Conservation (phyloP, 257 asterid genomes). For the Verbena officinalis region DNA sequence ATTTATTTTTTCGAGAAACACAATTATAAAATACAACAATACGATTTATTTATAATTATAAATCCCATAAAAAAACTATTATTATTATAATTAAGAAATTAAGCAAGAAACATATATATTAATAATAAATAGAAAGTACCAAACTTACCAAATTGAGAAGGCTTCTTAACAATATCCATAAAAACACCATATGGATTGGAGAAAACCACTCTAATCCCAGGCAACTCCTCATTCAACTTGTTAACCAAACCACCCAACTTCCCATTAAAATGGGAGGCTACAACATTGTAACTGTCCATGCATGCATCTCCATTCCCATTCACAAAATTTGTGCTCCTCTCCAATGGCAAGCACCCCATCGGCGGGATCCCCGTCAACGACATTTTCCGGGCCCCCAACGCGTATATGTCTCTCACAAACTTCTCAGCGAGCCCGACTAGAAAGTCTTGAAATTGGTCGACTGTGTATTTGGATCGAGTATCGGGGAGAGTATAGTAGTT, state of each 20-base stretch:
- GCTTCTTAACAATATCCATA: conserved; percentile 52
- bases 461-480: conserved; percentile 52
- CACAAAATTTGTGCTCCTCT: conserved; percentile 65
- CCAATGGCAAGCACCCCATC: conserved; percentile 91
- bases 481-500: conserved; percentile 71
- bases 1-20: too few species aligned
- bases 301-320: conserved; percentile 71
- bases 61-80: too few species aligned
- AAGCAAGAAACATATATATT: too few species aligned
- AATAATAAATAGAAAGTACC: background rate
- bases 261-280: conserved; percentile 58
- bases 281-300: conserved; percentile 61
- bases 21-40: too few species aligned
- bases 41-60: too few species aligned
- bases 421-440: conserved; percentile 52
- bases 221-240: conserved; percentile 59
- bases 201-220: conserved; percentile 56
- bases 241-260: conserved; percentile 46
- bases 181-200: conserved; percentile 60
- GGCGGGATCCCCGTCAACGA: conserved; percentile 80
- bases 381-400: conserved; percentile 70
- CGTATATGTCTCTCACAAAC: conserved; percentile 56
- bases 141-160: conserved; percentile 63
- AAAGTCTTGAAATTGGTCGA: conserved; percentile 61
- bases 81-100: too few species aligned